phyloP scores from a whole-genome alignment of 345 rosid species.

The Syzygium oleosum region DNA sequence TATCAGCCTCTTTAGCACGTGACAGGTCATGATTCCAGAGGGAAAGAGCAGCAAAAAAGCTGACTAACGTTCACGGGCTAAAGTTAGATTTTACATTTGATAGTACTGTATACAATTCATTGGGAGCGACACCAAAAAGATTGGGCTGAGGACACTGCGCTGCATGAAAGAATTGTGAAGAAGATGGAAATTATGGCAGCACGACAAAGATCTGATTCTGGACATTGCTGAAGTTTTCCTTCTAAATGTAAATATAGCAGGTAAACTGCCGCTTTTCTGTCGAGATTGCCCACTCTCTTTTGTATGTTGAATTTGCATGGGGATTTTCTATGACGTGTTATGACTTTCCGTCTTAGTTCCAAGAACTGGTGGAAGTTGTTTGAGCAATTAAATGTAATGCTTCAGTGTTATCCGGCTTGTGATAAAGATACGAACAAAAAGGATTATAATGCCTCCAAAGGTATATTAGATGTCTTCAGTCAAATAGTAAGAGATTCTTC shows the following conservation, averaged over 20 bases:
- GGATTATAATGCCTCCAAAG: neutral
- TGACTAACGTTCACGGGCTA: neutral
- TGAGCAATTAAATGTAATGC: no score
- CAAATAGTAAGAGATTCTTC: neutral
- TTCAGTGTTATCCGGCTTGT: no score
- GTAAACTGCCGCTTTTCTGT: neutral
- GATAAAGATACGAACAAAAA: neutral
- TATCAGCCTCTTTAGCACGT: neutral
- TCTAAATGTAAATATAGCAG: neutral
- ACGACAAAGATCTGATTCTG: neutral
- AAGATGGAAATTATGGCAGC: neutral
- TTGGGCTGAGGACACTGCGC: neutral
- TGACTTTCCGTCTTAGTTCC: no score
- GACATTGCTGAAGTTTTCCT: neutral
- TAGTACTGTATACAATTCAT: neutral
- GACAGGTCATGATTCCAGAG: neutral
- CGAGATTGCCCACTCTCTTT: neutral
- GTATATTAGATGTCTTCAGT: neutral
- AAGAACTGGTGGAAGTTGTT: no score
- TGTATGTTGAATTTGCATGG: neutral
- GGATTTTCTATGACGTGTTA: neutral
- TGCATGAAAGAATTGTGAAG: neutral
- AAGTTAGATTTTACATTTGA: neutral
- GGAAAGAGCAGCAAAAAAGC: neutral
- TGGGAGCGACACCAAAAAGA: neutral